A percentile compares a stretch with the other conserved stretches of the same genome.
Evolutionary conservation across 2,329 filamentous ascomycete species (phyloP).

Genomic region (Ramichloridium luteum): DNA sequence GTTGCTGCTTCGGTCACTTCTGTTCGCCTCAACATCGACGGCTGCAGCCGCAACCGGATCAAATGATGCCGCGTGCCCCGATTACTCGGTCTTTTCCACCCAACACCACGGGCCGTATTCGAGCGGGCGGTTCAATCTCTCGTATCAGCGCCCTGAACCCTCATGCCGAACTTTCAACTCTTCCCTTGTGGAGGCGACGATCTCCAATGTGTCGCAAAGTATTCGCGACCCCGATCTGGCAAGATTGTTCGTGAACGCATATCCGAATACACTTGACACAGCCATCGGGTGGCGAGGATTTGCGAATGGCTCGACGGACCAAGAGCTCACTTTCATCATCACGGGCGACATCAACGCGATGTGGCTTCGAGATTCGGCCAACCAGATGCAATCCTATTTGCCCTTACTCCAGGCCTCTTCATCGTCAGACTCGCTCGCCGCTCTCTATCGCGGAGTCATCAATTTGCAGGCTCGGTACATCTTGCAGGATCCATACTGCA

Average conservation of each 20-base stretch:
- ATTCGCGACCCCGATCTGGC: conserved; percentile 49
- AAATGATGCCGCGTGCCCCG: no score
- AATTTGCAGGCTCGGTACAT: conserved; percentile 61
- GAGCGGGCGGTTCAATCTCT: conserved; percentile 33
- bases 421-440: conserved; percentile 48
- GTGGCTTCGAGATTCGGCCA: conserved; percentile 46
- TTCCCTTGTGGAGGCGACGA: conserved; percentile 29
- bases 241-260: conserved; percentile 59
- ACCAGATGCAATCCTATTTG: conserved; percentile 60
- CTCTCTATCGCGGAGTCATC: conserved; percentile 57
- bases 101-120: conserved; percentile 33
- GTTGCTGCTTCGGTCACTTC: no score
- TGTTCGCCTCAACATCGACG: no score
- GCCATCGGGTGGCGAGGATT: conserved; percentile 57
- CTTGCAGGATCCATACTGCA: conserved; percentile 44
- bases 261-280: conserved; percentile 64
- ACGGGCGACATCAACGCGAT: conserved; percentile 47
- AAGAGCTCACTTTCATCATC: conserved; percentile 52
- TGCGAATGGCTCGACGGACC: conserved; percentile 32
- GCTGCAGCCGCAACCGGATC: not conserved
- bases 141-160: conserved; percentile 32
- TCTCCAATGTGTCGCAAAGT: conserved; percentile 19
- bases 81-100: conserved; percentile 32
- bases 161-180: conserved; percentile 37
- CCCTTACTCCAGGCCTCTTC: conserved; percentile 45